phyloP scores from a whole-genome alignment of 345 rosid genomes.

The Isatis tinctoria region DNA sequence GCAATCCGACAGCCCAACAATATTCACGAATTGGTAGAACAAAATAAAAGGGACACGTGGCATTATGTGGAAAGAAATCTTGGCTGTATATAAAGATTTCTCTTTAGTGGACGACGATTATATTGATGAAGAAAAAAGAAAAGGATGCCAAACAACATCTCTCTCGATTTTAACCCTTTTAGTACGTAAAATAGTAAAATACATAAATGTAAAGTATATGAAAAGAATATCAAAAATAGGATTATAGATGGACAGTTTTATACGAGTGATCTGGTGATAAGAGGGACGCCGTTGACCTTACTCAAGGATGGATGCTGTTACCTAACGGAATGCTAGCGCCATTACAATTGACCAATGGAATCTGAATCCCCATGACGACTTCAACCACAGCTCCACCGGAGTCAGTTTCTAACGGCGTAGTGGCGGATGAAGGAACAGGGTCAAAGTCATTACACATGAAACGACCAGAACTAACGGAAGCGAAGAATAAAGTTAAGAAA shows the following conservation, averaged over 20 bases:
- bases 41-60: too few species aligned
- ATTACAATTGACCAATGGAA: neutral
- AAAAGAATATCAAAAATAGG: neutral
- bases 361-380: neutral
- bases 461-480: slow-evolving; percentile 2
- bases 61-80: too few species aligned
- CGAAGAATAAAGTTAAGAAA: neutral
- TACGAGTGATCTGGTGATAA: neutral
- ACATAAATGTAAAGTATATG: neutral
- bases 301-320: neutral
- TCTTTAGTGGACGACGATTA: neutral
- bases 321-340: neutral
- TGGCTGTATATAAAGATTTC: too few species aligned
- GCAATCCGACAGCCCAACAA: too few species aligned
- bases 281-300: neutral
- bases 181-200: too few species aligned
- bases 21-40: too few species aligned
- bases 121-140: too few species aligned
- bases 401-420: slow-evolving; percentile 2
- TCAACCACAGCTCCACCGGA: neutral
- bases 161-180: too few species aligned
- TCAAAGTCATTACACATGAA: neutral
- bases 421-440: slow-evolving; percentile 20
- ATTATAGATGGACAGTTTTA: neutral
- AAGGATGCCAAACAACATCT: too few species aligned